Conservation (phyloP, 371 early-diverging fungal species). For the Rhizomucor miehei region DNA sequence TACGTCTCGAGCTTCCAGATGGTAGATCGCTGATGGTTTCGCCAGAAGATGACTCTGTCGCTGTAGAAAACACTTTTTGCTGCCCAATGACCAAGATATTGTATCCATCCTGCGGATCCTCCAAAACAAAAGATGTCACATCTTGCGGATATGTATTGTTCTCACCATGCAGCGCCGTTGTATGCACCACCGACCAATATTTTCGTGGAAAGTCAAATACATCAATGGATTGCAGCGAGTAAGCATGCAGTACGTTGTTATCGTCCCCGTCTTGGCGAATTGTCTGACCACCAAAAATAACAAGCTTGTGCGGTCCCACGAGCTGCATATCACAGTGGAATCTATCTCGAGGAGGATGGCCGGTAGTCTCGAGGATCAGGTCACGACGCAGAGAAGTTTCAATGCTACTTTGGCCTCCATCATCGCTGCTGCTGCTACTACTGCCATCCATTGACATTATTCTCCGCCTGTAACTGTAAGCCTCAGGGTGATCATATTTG, state of each 20-base stretch:
- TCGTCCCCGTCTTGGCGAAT: conserved; percentile 22
- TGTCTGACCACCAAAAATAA: conserved; percentile 27
- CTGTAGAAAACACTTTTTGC: conserved; percentile 6
- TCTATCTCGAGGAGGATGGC: conserved; percentile 20
- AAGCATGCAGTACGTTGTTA: conserved; percentile 15
- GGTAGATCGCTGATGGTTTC: not conserved
- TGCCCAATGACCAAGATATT: conserved; percentile 8
- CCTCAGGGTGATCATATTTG: conserved; percentile 29
- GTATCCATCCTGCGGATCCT: not conserved
- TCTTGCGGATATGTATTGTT: conserved; percentile 10
- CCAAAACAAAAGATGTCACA: conserved; percentile 6
- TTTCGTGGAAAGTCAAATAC: conserved; percentile 15
- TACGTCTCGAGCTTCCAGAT: not conserved
- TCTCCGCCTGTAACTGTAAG: conserved; percentile 13
- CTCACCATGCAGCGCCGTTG: conserved; percentile 2
- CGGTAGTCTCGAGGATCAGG: conserved; percentile 20
- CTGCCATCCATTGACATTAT: not conserved
- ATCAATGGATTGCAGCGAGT: conserved; percentile 16
- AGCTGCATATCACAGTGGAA: conserved; percentile 15
- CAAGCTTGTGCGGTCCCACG: conserved; percentile 12
- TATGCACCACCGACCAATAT: conserved; percentile 14
- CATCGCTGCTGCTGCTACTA: not conserved
- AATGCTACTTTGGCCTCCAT: not conserved
- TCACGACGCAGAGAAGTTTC: conserved; percentile 5
- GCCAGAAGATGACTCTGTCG: conserved; percentile 5